These are phyloP conservation scores for Trametes polyzona DNA, from an alignment of 1,284 basidiomycete species.

Conservation along the genomic window DNA sequence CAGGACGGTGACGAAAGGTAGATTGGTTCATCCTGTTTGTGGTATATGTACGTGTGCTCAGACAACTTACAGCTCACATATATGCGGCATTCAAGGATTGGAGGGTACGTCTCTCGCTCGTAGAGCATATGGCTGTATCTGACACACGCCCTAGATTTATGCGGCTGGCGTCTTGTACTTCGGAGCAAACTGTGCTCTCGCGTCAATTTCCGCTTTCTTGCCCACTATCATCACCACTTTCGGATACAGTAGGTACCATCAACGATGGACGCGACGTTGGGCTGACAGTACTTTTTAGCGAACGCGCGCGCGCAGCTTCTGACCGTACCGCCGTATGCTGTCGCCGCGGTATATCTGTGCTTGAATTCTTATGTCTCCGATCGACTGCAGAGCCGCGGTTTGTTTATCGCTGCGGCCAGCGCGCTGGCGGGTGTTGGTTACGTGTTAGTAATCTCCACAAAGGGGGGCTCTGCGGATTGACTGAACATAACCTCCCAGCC, in stretches of 20 bases:
- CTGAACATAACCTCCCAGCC: constrained; percentile 35
- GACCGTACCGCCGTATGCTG: constrained; percentile 84
- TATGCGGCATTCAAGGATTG: constrained; percentile 71
- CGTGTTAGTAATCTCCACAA: constrained; percentile 45
- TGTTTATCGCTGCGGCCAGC: constrained; percentile 54
- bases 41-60: neutral
- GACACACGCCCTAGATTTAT: constrained; percentile 53
- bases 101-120: constrained; percentile 54
- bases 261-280: neutral
- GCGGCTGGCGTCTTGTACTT: constrained; percentile 72
- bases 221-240: constrained; percentile 83
- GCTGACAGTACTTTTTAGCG: constrained; percentile 36
- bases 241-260: constrained; percentile 49
- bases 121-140: too few relatives aligned
- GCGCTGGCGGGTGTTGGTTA: constrained; percentile 66
- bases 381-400: constrained; percentile 69
- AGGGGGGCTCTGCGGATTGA: neutral
- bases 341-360: constrained; percentile 71
- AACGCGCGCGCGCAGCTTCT: constrained; percentile 64
- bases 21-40: constrained; percentile 5
- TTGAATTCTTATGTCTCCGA: constrained; percentile 72
- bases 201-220: constrained; percentile 81
- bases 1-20: constrained; percentile 68
- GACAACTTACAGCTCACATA: constrained; percentile 53
- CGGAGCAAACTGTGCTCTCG: constrained; percentile 78